phyloP scores from a whole-genome alignment of 495 filamentous ascomycete species.

The Lasiosphaeria ovina region DNA sequence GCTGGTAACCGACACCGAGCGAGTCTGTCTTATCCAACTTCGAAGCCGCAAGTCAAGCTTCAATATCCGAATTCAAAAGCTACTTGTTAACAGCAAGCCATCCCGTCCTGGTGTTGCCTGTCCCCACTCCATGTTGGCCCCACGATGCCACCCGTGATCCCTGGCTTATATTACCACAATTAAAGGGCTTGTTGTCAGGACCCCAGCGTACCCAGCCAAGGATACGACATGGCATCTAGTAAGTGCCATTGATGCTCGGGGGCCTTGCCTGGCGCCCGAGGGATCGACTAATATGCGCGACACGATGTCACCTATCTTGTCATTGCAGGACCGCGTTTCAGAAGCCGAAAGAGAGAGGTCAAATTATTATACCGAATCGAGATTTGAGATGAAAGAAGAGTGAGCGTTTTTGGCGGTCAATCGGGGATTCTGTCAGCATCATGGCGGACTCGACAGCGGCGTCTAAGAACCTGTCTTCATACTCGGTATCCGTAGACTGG shows the following conservation, averaged over 20 bases:
- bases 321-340: constrained; percentile 22
- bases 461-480: no score
- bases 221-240: constrained; percentile 28
- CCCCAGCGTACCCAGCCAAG: constrained; percentile 16
- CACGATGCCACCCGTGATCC: constrained; percentile 16
- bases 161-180: constrained; percentile 30
- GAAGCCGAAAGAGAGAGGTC: constrained; percentile 17
- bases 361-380: neutral
- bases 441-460: no score
- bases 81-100: neutral
- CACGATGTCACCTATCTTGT: constrained; percentile 27
- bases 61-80: neutral
- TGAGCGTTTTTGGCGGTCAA: no score
- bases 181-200: constrained; percentile 20
- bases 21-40: neutral
- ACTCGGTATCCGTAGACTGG: no score
- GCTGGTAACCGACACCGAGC: neutral
- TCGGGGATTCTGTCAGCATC: no score
- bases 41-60: neutral
- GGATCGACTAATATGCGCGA: constrained; percentile 18
- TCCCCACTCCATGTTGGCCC: constrained; percentile 5
- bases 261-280: constrained; percentile 9
- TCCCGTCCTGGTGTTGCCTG: neutral
- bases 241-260: constrained; percentile 19
- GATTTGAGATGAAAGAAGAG: neutral